Base-by-base conservation (phyloP, 2,329 filamentous ascomycete genomes). In the Fonsecaea pedrosoi region DNA sequence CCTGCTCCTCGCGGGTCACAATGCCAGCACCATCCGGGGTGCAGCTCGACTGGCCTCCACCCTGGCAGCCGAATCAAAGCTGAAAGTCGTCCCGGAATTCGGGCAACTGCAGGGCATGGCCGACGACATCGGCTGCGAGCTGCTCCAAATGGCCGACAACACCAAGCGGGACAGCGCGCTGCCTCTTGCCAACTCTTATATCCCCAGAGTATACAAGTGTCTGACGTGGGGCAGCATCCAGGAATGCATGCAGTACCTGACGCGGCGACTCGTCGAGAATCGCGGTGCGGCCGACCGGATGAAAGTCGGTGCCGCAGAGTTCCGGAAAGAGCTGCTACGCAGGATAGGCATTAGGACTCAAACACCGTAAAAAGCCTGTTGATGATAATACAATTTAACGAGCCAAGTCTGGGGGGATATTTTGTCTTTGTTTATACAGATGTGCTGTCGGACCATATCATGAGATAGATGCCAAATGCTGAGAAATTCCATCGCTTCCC, bases 71-170 rank as follows among this genome's bases (percentile, higher is more conserved):
- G 71, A 76, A 3, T 83, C 83, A 42, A 76, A 80, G 70, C 75
- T 68, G 56, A 75, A 77, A 45, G 77, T 81, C 55, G 80, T 84
- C 13, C 78, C 87, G 1, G 79, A 81, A 40, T 93, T 92, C 77
- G 91, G 91, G 2, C 94, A 97, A 80, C 86, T 97, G 0, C 91
- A 94, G 81, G 94, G 94, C 48, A 98, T 98, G 94, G 94, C 94
- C 1, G 94, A 98, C 73, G 94, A 97, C 76, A 88, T 98, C 60
- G 92, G 90, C 65, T 84, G 85, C 71, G 81, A 83, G 42, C 78
- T 88, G 1, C n/a, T 54, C 37, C 78, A 78, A 55, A 71, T 62
- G 30, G 73, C 69, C 68, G 72, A 70, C 57, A 69, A 71, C 50
- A 72, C 65, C 69, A 61, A 69, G 65, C 66, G 40, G 50, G 74